Base-by-base conservation (phyloP, 768 basidiomycete species). In the Collybia mongolica region DNA sequence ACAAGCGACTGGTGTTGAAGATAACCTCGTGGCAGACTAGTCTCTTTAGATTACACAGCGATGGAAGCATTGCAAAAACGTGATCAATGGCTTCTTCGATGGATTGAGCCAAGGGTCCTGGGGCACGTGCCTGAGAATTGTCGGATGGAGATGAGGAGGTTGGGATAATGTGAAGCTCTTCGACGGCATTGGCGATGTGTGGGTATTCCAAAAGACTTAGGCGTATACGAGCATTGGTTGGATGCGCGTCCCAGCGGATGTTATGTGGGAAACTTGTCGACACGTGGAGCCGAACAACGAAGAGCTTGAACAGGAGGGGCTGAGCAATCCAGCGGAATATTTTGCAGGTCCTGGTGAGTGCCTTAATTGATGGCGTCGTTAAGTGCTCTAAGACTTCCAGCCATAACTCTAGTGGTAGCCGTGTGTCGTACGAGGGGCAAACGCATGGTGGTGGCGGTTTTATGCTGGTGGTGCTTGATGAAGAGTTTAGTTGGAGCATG, bases 241-340 rank as follows among this genome's bases (percentile, higher is more conserved):
- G 41, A 39, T 47, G 35, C 0, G 29, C 8, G 29, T 56, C 58
- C 20, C 53, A 51, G 39, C 55, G 55, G 32, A 26, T 28, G n/a
- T 14, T 14, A 14, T 39, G 19, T 14, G 28, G 19, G 18, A 14
- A 12, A 9, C 3, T 22, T 11, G 52, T 15, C 7, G 29, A 32
- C 29, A 19, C 40, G 39, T 51, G 22, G 35, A 52, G 44, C 7
- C 46, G 57, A 40, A 60, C 42, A 45, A 48, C 18, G 39, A 58
- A 55, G 17, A 46, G n/a, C 15, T 60, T 58, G 52, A 60, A 60
- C 24, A 60, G 51, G 11, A 52, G 38, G 6, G 59, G 59, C 20
- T 60, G 59, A 5, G 59, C 54, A 3, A 60, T 22, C 52, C 48
- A 54, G 28, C 59, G 54, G 24, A 60, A 40, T 26, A 52, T 18